Base-by-base conservation (phyloP, 208 protist genomes). In the Herpetomonas samuelpessoai region DNA sequence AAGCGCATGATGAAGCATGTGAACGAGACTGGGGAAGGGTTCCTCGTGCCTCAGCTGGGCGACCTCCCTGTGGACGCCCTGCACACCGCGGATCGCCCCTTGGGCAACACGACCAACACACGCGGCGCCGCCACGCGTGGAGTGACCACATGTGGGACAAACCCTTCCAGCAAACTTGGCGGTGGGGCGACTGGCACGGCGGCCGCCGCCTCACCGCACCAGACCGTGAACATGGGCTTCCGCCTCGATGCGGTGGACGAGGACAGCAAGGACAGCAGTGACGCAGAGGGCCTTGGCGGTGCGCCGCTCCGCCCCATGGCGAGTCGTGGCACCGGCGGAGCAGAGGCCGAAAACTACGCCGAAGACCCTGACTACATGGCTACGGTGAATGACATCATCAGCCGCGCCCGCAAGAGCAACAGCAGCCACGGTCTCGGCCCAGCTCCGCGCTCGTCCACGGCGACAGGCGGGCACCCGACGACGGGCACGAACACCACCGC, bases 311-410 rank as follows among this genome's bases (percentile, higher is more conserved):
- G 21, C 50, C 62, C 39, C 31, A 57, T 47, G 31, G 25, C 21
- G 18, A 65, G 44, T 18, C 18, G 10, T 7, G 62, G 27, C 24
- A 49, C 29, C n/a, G 39, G 41, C 31, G 65, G 50, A 25, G 49
- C 35, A 18, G 66, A 49, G 16, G 60, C 22, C 51, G 49, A 65
- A 18, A 51, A n/a, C 24, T 19, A 51, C 9, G 46, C 18, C 46
- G 63, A 72, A n/a, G 62, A 76, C 47, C 54, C 67, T 50, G 66
- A 79, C 58, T 63, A 74, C 48, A 63, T 61, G 62, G 55, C 67
- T 22, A 76, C 59, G 53, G 60, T 76, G 28, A 61, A 68, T 2
- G 70, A 76, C 16, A 76, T 76, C 4, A 71, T 76, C 35, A 67
- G 62, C 0, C 47, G 63, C 45, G 70, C 70, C 10, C 70, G 70